Evolutionary conservation across 768 basidiomycete species (phyloP), one percentile per base, ranked within the genome.

Genomic region (Phlegmacium glaucopus): DNA sequence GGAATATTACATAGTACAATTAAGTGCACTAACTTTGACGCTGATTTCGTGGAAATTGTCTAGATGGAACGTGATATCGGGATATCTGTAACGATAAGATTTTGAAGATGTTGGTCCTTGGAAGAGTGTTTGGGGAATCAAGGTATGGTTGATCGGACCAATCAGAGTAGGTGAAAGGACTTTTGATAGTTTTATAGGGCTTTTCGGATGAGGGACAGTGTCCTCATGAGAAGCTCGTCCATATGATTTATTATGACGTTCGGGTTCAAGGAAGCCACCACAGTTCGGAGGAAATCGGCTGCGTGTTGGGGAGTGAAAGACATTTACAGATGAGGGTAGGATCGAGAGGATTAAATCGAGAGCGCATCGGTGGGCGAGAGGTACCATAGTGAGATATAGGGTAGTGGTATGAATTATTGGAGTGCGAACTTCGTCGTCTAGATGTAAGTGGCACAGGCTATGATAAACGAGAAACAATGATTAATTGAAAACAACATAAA

Each of bases 21-120:
- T 18, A 65, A 44, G 38, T 70, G 32, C 65, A 2, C 57, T 58
- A n/a, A 67, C 53, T n/a, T 57, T 52, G 10, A 67, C 60, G 0
- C 67, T 66, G 22, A 55, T 48, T 44, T 62, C 67, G 4, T 62
- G 69, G 54, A 53, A 56, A 37, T 48, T 55, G 42, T 38, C 55
- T 15, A 32, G 46, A 50, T 59, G 55, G 54, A 76, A 74, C 1
- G 48, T 48, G 44, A 76, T 67, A 4, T 57, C 46, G 9, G 60
- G 34, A 47, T 62, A 55, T 17, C 61, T 56, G 3, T 38, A 54
- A 12, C n/a, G 41, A n/a, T 32, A 45, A 6, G 39, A 37, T 41
- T 42, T 51, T 29, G 48, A 25, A 6, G 39, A 30, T 13, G 46
- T 44, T 27, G 49, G 54, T 18, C 61, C 51, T 29, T 58, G 55